Base-by-base conservation (phyloP, 2,329 filamentous ascomycete species). In the Trematosphaeria pertusa region DNA sequence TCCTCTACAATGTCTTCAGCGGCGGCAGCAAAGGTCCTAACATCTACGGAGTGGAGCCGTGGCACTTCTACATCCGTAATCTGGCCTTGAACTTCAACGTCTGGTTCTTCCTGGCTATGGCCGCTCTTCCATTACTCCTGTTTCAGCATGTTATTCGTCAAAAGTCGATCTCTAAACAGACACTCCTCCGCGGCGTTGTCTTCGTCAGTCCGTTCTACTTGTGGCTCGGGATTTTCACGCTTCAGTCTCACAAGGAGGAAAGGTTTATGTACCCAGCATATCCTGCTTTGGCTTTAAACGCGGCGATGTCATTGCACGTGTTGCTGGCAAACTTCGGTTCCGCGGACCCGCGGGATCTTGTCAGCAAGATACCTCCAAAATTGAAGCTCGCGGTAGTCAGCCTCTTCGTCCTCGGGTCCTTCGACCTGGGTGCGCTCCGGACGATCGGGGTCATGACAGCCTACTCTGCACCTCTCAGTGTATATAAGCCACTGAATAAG, bases 201-300 rank as follows among this genome's bases (percentile, higher is more conserved):
- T 90, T 96, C 57, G 78, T 93, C 43, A 75, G 84, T 0, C 94
- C 94, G 0, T 96, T 97, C 72, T 99, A 97, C 69, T 81, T 97
- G 66, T 99, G 94, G 94, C 81, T 99, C 20, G 83, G 75, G 3
- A 94, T 97, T 52, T 97, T 99, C 75, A 93, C 89, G 0, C 69
- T 88, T 7, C 94, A 99, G 68, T 90, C 94, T 12, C 94, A 99
- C 75, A 99, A 99, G 66, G 94, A 99, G 70, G 94, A 99, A 73
- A 82, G 94, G 5, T 99, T 99, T 77, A 97, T 99, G 92, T 99
- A 96, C 64, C 94, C 94, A 0, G 89, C 85, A 2, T 99, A 99
- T 64, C 94, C 94, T 1, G 91, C 93, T 54, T 79, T 99, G 28
- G 88, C 89, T 0, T 79, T 99, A 26, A 97, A 96, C 63, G 92